Base-by-base conservation (phyloP, 192 early-diverging fungal species). In the Glomus cerebriforme region DNA sequence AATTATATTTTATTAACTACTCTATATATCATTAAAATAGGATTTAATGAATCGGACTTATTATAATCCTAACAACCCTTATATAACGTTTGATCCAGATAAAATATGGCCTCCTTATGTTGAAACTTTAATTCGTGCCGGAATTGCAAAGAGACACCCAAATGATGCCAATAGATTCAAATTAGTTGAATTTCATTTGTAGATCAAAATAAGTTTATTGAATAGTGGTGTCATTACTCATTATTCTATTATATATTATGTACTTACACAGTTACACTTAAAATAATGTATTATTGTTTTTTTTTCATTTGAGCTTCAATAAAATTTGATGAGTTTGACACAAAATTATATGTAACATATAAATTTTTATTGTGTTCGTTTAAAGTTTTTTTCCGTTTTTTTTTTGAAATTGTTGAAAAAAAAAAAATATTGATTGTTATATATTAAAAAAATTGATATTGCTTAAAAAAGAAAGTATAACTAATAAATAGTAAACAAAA, bases 41-140 rank as follows among this genome's bases (percentile, higher is more conserved):
- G 81, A 87, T 79, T 58, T 87, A 26, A 86, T 87, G 85, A 87
- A 87, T 70, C 63, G 43, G 15, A 63, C 80, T 7, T 74, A 78
- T 19, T 37, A n/a, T n/a, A 63, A 59, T 67, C 67, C 82, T 0
- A 69, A 82, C 64, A 31, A 64, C 2, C 83, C 86, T 1, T 87
- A 86, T 62, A 35, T 85, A 2, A 13, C 26, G 9, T n/a, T 87
- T 9, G 49, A 78, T 35, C 60, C 58, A 19, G 80, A 82, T 15
- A 73, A 59, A 24, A 80, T 78, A 54, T 86, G 85, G 85, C 49
- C 72, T 3, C 86, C 86, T 15, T 84, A 87, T 69, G 68, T 86
- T 24, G 80, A 86, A 64, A 78, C 81, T 3, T 59, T 87, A 29
- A 59, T 87, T 37, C 76, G 81, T 24, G 83, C 83, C 8, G 80